Evolutionary conservation across 192 early-diverging fungal species (phyloP).

Genomic region (Chytriomyces sp.): DNA sequence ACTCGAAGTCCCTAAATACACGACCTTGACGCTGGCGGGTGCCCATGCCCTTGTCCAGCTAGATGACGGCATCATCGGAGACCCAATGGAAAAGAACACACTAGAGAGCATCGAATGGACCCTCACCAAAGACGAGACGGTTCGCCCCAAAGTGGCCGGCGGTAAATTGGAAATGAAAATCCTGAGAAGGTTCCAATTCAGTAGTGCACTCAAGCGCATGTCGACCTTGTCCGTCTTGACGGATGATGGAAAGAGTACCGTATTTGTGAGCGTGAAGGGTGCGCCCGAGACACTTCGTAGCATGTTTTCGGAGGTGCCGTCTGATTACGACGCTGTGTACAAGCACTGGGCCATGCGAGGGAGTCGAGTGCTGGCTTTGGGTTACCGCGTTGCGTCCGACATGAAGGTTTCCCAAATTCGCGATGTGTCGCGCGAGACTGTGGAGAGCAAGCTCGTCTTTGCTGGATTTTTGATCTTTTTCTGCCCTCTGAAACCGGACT

Average conservation of each 20-base stretch:
- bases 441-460: conserved; percentile 84
- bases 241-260: conserved; percentile 31
- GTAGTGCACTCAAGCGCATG: conserved; percentile 95
- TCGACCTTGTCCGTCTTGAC: conserved; percentile 70
- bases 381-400: conserved; percentile 77
- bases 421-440: conserved; percentile 74
- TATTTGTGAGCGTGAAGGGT: conserved; percentile 92
- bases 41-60: conserved; percentile 96
- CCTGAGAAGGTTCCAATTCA: conserved; percentile 89
- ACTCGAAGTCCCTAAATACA: conserved; percentile 61
- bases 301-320: conserved; percentile 77
- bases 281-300: conserved; percentile 91
- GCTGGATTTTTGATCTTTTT: conserved; percentile 96
- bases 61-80: conserved; percentile 91
- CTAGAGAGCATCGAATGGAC: conserved; percentile 86
- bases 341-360: conserved; percentile 93
- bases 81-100: conserved; percentile 98
- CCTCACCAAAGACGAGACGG: conserved; percentile 67
- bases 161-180: conserved; percentile 49
- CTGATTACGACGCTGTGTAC: conserved; percentile 90
- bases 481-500: conserved; percentile 97
- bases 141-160: conserved; percentile 50
- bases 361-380: conserved; percentile 93
- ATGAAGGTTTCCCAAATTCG: conserved; percentile 47
- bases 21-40: conserved; percentile 80